Evolutionary conservation across 2,329 filamentous ascomycete species (phyloP).

Genomic region (Pseudogymnoascus sp.): DNA sequence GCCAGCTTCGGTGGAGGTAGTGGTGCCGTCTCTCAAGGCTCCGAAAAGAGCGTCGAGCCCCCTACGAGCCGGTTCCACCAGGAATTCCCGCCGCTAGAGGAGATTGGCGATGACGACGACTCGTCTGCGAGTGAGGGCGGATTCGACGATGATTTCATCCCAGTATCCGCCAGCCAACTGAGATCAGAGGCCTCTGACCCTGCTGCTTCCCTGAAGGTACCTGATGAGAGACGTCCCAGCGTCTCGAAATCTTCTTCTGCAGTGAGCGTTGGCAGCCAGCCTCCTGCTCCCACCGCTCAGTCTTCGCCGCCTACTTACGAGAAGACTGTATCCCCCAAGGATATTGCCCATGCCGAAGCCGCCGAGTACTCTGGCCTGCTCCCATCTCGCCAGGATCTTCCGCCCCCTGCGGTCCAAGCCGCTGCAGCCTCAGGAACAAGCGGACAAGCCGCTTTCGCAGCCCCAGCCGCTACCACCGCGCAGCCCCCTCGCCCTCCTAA

Average conservation of each 20-base stretch:
- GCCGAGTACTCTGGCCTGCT: conserved; percentile 47
- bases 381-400: conserved; percentile 46
- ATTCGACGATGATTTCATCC: conserved; percentile 89
- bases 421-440: conserved; percentile 17
- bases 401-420: conserved; percentile 15
- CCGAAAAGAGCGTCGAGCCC: conserved; percentile 34
- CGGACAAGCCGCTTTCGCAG: too few relatives aligned
- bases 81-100: conserved; percentile 92
- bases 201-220: conserved; percentile 13
- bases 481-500: conserved; percentile 32
- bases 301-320: conserved; percentile 51
- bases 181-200: conserved; percentile 21
- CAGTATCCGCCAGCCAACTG: conserved; percentile 36
- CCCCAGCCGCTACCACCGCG: conserved; percentile 14
- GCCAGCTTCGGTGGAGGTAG: conserved; percentile 53
- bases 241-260: background rate
- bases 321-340: conserved; percentile 30
- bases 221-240: background rate
- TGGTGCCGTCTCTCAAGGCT: conserved; percentile 42
- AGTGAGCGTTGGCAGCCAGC: conserved; percentile 24
- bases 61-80: conserved; percentile 47
- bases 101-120: conserved; percentile 74
- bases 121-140: conserved; percentile 53
- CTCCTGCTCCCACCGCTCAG: conserved; percentile 47
- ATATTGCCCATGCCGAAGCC: conserved; percentile 40